Evolutionary conservation across 2,329 filamentous ascomycete genomes (phyloP).

Genomic region (Xylariaceae sp.): DNA sequence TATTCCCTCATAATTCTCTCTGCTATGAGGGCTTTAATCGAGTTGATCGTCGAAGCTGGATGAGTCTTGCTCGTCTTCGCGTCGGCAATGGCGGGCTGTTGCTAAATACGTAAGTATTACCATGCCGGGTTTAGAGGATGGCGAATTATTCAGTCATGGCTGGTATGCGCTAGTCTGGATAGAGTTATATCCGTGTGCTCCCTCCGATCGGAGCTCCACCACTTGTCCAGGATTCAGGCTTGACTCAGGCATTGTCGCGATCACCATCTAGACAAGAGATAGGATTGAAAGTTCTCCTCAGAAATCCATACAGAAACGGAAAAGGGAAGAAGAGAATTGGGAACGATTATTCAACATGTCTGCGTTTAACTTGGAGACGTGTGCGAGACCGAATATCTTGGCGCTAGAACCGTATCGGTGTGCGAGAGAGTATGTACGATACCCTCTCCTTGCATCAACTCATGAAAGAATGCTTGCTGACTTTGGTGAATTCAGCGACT

Average conservation of each 20-base stretch:
- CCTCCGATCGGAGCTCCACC: not conserved
- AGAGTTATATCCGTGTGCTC: not conserved
- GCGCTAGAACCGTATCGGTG: conserved; percentile 74
- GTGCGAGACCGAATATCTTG: conserved; percentile 71
- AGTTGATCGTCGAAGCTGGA: too few species aligned
- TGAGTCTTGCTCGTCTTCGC: too few species aligned
- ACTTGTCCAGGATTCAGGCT: not conserved
- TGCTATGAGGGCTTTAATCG: too few species aligned
- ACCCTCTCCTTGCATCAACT: conserved; percentile 21
- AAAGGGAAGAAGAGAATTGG: too few species aligned
- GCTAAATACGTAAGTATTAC: too few species aligned
- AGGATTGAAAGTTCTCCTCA: too few species aligned
- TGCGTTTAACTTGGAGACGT: conserved; percentile 67
- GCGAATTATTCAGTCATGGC: too few species aligned
- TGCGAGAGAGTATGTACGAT: conserved; percentile 63
- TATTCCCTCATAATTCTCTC: too few species aligned
- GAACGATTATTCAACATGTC: conserved; percentile 39
- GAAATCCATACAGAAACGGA: too few species aligned
- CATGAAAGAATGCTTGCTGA: conserved; percentile 25
- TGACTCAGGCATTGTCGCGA: not conserved
- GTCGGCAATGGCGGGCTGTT: too few species aligned
- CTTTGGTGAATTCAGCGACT: conserved; percentile 61
- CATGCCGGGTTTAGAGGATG: too few species aligned
- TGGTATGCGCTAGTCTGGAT: not conserved
- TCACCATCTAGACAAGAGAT: too few species aligned